Base-by-base conservation (phyloP, 345 rosid genomes). In the Leavenworthia alabamica region DNA sequence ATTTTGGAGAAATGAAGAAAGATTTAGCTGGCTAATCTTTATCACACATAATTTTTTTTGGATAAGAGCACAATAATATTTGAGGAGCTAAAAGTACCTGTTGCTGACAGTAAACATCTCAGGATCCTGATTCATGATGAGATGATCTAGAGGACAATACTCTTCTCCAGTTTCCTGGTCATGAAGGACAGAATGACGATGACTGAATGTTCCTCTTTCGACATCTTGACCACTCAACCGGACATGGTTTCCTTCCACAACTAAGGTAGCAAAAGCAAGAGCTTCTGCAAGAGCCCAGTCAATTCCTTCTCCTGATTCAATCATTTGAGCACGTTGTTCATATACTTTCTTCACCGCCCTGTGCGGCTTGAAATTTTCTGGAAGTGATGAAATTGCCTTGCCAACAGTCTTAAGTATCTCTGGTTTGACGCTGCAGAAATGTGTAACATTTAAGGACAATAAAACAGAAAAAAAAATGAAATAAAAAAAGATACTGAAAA, bases 181-280 rank as follows among this genome's bases (percentile, higher is more conserved):
- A 67, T 88, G 90, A 66, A 88, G 14, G 17, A 85, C 84, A 20
- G 96, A 61, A 70, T 83, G 96, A 29, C 96, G 79, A 47, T 88
- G 88, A 70, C 90, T 88, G 63, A 82, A 88, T 14, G 96, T 88
- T 71, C 96, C 96, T 75, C 96, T 73, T 75, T 88, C 93, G 5
- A 88, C 96, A 79, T 88, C 96, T 70, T 88, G 96, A 26, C 92
- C 96, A 36, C 96, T 88, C 82, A 88, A 70, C 22, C 96, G 82
- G 64, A 88, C 92, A 81, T 85, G 96, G 68, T 88, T 85, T 62
- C 96, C 96, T 78, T 88, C 96, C 46, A 85, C 87, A 54, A 88
- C 59, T 47, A 88, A 75, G 14, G 92, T 88, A 62, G 89, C 86
- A 57, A 88, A 81, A 36, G 86, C 91, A 74, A 88, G 89, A 26